Percentiles rank a stretch among this genome's conserved stretches.
These are phyloP conservation scores for Corymbia citriodora DNA, from an alignment of 441 rosid species.

Conservation along the genomic window DNA sequence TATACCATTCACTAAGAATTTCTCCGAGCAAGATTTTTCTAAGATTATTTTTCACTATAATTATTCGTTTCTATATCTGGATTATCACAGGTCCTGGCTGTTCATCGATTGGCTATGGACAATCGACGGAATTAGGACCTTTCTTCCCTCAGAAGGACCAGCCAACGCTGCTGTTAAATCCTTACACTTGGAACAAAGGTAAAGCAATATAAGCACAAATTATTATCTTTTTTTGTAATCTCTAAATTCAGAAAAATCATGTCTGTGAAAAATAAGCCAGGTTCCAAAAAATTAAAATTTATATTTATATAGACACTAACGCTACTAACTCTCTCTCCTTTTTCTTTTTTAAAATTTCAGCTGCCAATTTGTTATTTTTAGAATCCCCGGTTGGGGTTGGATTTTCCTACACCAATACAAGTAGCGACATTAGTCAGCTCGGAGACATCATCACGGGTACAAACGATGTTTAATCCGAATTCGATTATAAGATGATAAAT, in stretches of 20 bases:
- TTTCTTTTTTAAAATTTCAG: slow-evolving; percentile 5
- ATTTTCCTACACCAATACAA: slow-evolving; percentile 60
- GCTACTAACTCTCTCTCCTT: too few relatives aligned
- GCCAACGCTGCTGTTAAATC: slow-evolving; percentile 40
- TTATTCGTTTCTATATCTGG: neutral
- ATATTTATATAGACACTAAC: neutral
- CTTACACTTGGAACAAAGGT: slow-evolving; percentile 67
- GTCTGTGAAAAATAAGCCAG: neutral
- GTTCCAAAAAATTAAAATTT: too few relatives aligned
- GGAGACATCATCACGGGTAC: slow-evolving; percentile 50
- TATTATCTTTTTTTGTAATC: neutral
- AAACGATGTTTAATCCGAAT: neutral
- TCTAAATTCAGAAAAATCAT: neutral
- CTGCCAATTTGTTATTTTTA: slow-evolving; percentile 53
- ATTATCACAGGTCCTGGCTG: slow-evolving; percentile 66
- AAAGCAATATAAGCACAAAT: neutral
- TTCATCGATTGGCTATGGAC: slow-evolving; percentile 74
- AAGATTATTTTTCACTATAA: neutral
- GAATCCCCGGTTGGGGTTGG: slow-evolving; percentile 74
- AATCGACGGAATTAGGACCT: slow-evolving; percentile 73
- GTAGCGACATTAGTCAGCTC: slow-evolving; percentile 28
- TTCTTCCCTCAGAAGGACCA: slow-evolving; percentile 55
- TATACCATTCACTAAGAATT: neutral
- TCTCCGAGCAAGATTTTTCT: neutral
- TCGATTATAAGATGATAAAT: neutral